These are phyloP conservation scores for Gossypium stocksii DNA, from an alignment of 345 rosid genomes.

Conservation along the genomic window DNA sequence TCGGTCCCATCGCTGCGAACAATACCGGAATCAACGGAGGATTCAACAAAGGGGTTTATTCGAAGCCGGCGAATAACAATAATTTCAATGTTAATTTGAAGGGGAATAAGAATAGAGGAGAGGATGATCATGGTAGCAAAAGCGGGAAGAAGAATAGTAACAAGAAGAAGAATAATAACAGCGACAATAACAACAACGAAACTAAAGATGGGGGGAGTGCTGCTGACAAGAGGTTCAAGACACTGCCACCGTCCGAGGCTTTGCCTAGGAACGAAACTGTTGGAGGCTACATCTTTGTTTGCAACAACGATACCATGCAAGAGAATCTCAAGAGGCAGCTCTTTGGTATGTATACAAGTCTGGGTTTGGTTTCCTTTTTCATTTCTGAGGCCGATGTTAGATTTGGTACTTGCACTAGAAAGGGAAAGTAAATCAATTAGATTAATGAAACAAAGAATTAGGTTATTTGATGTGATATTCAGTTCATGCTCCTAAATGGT, in stretches of 20 bases:
- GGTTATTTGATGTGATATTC: background rate
- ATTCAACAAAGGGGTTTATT: slow-evolving; percentile 68
- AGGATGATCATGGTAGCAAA: slow-evolving; percentile 45
- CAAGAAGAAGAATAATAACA: slow-evolving; percentile 40
- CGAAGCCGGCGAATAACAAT: slow-evolving; percentile 31
- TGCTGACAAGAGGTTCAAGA: slow-evolving; percentile 86
- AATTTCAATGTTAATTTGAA: slow-evolving; percentile 37
- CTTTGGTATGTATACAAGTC: slow-evolving; percentile 50
- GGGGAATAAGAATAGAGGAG: slow-evolving; percentile 48
- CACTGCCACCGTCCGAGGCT: slow-evolving; percentile 88
- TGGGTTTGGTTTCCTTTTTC: background rate
- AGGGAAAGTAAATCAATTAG: background rate
- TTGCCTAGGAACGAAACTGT: slow-evolving; percentile 85
- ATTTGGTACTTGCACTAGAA: background rate
- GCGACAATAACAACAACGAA: slow-evolving; percentile 28
- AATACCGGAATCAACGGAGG: slow-evolving; percentile 57
- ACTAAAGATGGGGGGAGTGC: slow-evolving; percentile 28
- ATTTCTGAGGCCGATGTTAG: background rate
- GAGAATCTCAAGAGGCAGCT: slow-evolving; percentile 91
- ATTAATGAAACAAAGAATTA: background rate
- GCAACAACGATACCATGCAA: slow-evolving; percentile 97
- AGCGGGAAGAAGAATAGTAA: slow-evolving; percentile 43
- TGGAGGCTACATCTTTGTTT: slow-evolving; percentile 96
- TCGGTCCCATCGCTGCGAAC: slow-evolving; percentile 34
- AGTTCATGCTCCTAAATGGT: background rate